phyloP scores from a whole-genome alignment of 2,329 filamentous ascomycete species.

The Sarocladiaceae sp. region DNA sequence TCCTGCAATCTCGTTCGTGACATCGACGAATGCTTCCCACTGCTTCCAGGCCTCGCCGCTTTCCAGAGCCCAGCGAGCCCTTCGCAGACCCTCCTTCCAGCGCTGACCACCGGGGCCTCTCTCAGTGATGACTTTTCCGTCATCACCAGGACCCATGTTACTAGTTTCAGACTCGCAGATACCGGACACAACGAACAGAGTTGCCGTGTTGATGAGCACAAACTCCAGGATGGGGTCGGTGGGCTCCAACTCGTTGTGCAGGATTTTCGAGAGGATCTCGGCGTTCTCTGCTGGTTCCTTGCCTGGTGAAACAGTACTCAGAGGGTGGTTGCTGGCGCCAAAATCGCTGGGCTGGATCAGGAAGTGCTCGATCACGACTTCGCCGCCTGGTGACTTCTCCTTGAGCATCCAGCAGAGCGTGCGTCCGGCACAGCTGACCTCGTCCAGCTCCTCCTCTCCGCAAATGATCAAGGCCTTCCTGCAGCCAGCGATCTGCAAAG shows the following conservation, averaged over 20 bases:
- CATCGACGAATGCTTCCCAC: conserved; percentile 79
- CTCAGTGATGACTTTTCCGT: conserved; percentile 76
- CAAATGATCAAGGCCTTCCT: conserved; percentile 88
- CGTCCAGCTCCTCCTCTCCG: conserved; percentile 90
- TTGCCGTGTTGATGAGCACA: conserved; percentile 89
- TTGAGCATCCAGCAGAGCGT: conserved; percentile 86
- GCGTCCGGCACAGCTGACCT: conserved; percentile 84
- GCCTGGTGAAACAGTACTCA: conserved; percentile 75
- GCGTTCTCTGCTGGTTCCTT: conserved; percentile 87
- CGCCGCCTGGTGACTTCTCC: conserved; percentile 33
- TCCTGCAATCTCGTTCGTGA: conserved; percentile 57
- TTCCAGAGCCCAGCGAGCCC: conserved; percentile 82
- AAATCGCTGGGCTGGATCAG: conserved; percentile 80
- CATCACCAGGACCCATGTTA: conserved; percentile 74
- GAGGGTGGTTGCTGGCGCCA: conserved; percentile 69
- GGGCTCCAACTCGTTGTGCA: conserved; percentile 66
- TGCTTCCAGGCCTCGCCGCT: conserved; percentile 83
- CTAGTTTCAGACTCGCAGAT: conserved; percentile 81
- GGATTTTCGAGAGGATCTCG: conserved; percentile 70
- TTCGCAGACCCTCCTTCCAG: conserved; percentile 92
- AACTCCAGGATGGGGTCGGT: conserved; percentile 89
- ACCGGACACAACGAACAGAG: conserved; percentile 79
- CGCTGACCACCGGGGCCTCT: conserved; percentile 78
- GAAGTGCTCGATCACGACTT: conserved; percentile 68
- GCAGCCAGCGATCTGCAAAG: conserved; percentile 69